phyloP scores from a whole-genome alignment of 2,329 filamentous ascomycete species.

The Penicillium concentricum region DNA sequence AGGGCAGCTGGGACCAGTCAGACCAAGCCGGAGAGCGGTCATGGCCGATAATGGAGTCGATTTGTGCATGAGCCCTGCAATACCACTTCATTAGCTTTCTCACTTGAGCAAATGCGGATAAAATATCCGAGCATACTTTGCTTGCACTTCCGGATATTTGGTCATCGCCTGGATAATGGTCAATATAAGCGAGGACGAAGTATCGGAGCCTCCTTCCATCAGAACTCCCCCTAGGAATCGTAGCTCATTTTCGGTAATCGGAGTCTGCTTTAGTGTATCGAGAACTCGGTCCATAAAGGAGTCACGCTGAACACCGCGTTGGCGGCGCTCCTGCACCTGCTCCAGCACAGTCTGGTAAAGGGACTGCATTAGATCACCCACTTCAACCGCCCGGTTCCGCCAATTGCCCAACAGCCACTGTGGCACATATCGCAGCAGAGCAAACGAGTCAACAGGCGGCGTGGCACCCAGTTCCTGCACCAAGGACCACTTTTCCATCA shows the following conservation, averaged over 20 bases:
- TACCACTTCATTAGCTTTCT: not conserved
- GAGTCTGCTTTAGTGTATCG: not conserved
- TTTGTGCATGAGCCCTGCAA: not conserved
- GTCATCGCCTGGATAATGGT: constrained; percentile 1
- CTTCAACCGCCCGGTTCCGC: not conserved
- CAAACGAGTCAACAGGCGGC: not conserved
- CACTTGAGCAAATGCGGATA: not conserved
- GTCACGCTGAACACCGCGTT: not conserved
- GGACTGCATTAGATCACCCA: not conserved
- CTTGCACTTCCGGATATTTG: not conserved
- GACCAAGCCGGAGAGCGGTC: not conserved
- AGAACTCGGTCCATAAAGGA: not conserved
- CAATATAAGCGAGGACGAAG: not conserved
- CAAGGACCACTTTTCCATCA: constrained; percentile 4
- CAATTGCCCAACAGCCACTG: not conserved
- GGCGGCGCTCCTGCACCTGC: not conserved
- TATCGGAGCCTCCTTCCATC: constrained; percentile 2
- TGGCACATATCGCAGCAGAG: not conserved
- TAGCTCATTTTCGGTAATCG: not conserved
- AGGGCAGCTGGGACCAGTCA: not conserved
- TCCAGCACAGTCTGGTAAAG: not conserved
- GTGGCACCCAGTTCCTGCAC: not conserved
- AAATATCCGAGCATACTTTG: not conserved
- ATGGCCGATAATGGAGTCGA: not conserved
- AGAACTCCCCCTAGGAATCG: not conserved